A percentile compares a stretch with the other conserved stretches of the same genome.
Conservation (phyloP, 1,139 yeast species). For the Debaryomyces nepalensis region DNA sequence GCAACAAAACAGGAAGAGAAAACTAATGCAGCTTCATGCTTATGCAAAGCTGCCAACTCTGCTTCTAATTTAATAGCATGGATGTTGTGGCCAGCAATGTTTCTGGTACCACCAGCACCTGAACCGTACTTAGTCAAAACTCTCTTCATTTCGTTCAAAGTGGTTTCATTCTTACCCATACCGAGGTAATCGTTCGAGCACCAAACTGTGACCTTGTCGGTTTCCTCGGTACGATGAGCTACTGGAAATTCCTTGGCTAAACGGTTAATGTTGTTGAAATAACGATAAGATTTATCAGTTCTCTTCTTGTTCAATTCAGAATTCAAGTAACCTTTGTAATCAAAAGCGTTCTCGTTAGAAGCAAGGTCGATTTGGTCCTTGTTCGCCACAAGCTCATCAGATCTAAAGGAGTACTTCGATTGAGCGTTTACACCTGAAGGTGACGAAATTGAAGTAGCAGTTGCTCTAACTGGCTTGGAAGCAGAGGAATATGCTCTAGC, state of each 20-base stretch:
- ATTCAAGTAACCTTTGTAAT: constrained; percentile 66
- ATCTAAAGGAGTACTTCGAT: constrained; percentile 39
- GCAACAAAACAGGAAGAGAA: constrained; percentile 97
- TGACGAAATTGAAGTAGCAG: constrained; percentile 36
- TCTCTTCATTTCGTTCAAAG: constrained; percentile 74
- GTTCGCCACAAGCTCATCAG: constrained; percentile 34
- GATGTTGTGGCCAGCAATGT: constrained; percentile 95
- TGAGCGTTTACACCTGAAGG: constrained; percentile 40
- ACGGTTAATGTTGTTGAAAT: constrained; percentile 94
- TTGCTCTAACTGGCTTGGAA: constrained; percentile 55
- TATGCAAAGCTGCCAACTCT: constrained; percentile 87
- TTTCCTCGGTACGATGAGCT: constrained; percentile 79
- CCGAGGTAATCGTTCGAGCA: constrained; percentile 97
- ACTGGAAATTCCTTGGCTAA: constrained; percentile 90
- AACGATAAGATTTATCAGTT: constrained; percentile 89
- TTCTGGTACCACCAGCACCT: constrained; percentile 99
- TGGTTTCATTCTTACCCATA: constrained; percentile 81
- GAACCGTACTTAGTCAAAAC: constrained; percentile 91
- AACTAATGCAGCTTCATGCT: constrained; percentile 93
- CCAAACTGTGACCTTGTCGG: constrained; percentile 95
- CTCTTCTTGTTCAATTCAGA: constrained; percentile 74
- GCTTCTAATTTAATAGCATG: constrained; percentile 87
- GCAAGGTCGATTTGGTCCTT: constrained; percentile 30
- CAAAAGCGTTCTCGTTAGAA: constrained; percentile 57
- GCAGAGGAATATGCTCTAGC: constrained; percentile 59